These are phyloP conservation scores for Phyllostachys edulis DNA, from an alignment of 176 grass and related monocot species.

Conservation along the genomic window DNA sequence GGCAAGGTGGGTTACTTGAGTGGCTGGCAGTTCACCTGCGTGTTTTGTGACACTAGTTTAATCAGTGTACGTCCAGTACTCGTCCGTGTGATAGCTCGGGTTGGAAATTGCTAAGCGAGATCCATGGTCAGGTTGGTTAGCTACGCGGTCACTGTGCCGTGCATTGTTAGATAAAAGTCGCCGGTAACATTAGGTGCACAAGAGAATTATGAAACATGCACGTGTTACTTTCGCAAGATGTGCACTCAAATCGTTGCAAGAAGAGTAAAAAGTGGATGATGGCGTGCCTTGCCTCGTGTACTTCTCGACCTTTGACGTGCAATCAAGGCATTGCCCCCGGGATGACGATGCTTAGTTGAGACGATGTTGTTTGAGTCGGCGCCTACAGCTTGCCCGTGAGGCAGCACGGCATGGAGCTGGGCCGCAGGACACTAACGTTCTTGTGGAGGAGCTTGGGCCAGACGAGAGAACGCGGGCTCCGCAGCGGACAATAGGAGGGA, in stretches of 20 bases:
- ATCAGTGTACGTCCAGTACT: neutral
- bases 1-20: neutral
- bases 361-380: neutral
- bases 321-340: neutral
- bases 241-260: neutral
- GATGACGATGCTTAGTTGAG: neutral
- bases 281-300: too few relatives aligned
- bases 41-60: neutral
- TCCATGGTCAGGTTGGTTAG: neutral
- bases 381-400: neutral
- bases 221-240: neutral
- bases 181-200: neutral
- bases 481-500: too few relatives aligned
- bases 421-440: too few relatives aligned
- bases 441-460: too few relatives aligned
- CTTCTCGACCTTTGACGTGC: neutral
- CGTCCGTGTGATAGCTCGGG: neutral
- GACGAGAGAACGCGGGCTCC: too few relatives aligned
- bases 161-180: neutral
- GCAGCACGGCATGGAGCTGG: too few relatives aligned
- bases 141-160: neutral
- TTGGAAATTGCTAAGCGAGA: neutral
- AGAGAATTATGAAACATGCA: neutral
- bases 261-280: neutral
- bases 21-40: neutral